These are phyloP conservation scores for Ustulina deusta DNA, from an alignment of 2,329 filamentous ascomycete species.

Conservation along the genomic window DNA sequence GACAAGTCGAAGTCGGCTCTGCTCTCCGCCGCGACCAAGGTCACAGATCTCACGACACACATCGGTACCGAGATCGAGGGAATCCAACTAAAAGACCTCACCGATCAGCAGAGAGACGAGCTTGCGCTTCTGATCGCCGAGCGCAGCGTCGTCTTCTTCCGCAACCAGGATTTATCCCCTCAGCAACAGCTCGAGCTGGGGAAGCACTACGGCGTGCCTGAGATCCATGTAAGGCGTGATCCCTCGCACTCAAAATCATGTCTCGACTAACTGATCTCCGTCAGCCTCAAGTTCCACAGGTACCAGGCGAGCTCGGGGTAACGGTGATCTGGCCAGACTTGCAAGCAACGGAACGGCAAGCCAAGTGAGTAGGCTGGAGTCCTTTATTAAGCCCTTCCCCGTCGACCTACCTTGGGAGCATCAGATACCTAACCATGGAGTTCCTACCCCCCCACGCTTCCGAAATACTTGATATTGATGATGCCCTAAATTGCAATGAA, in stretches of 20 bases:
- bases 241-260: too few species aligned
- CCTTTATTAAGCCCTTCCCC: not conserved
- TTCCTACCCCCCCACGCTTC: too few species aligned
- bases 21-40: conserved; percentile 70
- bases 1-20: conserved; percentile 73
- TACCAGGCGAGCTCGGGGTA: conserved; percentile 74
- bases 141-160: conserved; percentile 74
- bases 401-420: not conserved
- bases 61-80: conserved; percentile 75
- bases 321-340: conserved; percentile 79
- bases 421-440: not conserved
- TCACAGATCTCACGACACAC: conserved; percentile 70
- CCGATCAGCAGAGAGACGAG: conserved; percentile 69
- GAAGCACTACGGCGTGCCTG: conserved; percentile 72
- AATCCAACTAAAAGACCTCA: conserved; percentile 72
- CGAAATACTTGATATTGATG: too few species aligned
- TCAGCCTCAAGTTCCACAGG: conserved; percentile 77
- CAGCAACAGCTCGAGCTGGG: conserved; percentile 74
- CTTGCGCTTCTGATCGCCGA: conserved; percentile 72
- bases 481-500: not conserved
- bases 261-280: not conserved
- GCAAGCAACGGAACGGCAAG: conserved; percentile 68
- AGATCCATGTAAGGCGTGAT: conserved; percentile 69
- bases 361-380: conserved; percentile 51
- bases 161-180: conserved; percentile 71